Conservation (phyloP, 2,329 filamentous ascomycete genomes). For the Aureobasidium sp. region DNA sequence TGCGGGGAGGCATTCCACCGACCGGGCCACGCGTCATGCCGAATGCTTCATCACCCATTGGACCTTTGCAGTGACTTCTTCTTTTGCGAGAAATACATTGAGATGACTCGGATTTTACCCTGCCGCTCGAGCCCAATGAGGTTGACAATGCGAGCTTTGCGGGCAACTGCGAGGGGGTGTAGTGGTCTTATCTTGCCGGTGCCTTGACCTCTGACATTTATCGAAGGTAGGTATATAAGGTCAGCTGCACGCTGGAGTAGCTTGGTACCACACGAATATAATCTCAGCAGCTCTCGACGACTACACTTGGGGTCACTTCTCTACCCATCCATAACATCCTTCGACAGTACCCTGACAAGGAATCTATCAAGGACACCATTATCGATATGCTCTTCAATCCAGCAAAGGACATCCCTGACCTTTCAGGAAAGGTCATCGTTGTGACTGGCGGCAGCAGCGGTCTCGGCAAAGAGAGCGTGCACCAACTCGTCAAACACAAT, state of each 20-base stretch:
- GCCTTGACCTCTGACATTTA: no score
- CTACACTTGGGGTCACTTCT: no score
- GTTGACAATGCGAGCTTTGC: not conserved
- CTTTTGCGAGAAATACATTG: not conserved
- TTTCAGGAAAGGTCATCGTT: conserved; percentile 26
- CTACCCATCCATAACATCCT: no score
- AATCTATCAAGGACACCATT: not conserved
- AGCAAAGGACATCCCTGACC: conserved; percentile 25
- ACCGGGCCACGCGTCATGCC: not conserved
- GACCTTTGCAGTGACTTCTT: not conserved
- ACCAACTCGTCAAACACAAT: conserved; percentile 42
- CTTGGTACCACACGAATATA: not conserved
- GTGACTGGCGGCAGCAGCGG: conserved; percentile 23
- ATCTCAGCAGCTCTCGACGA: no score
- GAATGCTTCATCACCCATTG: not conserved
- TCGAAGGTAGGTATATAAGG: not conserved
- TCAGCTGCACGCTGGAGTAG: not conserved
- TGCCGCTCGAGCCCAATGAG: not conserved
- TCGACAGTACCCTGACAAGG: no score
- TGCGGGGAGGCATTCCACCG: not conserved
- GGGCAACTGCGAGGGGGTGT: not conserved
- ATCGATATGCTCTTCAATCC: conserved; percentile 20
- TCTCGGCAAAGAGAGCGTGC: conserved; percentile 31
- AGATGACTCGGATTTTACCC: not conserved
- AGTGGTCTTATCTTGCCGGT: not conserved